Evolutionary conservation across 1,284 basidiomycete species (phyloP).

Genomic region (Vanrija sp.): DNA sequence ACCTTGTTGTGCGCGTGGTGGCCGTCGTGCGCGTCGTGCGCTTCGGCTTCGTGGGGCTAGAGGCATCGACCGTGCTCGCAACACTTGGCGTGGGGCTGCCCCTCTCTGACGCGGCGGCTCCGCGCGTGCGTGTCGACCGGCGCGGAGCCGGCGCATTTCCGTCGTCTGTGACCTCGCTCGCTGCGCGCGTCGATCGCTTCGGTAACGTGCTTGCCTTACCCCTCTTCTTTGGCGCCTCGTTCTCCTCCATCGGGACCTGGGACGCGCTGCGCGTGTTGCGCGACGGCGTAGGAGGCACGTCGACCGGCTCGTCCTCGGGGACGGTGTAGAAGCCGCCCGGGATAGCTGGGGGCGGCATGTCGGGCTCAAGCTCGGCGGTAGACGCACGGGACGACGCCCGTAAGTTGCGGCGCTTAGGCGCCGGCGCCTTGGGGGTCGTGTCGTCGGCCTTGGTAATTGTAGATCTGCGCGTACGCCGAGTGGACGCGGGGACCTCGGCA

Average conservation of each 20-base stretch:
- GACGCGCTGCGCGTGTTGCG: conserved; percentile 33
- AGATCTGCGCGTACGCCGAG: conserved; percentile 2
- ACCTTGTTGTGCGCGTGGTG: conserved; percentile 26
- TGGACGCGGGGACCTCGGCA: not conserved
- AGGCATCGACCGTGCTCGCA: conserved; percentile 10
- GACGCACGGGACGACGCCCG: conserved; percentile 9
- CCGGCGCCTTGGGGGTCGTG: not conserved
- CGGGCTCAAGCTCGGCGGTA: conserved; percentile 8
- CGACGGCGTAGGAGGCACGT: conserved; percentile 1
- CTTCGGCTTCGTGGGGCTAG: not conserved
- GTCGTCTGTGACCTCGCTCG: conserved; percentile 23
- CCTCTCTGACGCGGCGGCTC: conserved; percentile 18
- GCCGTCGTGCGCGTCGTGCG: conserved; percentile 3
- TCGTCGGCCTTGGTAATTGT: not conserved
- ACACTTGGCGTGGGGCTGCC: conserved; percentile 42
- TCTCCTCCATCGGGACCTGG: conserved; percentile 27
- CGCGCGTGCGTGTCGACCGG: conserved; percentile 23
- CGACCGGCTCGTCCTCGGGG: not conserved
- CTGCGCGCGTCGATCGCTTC: conserved; percentile 10
- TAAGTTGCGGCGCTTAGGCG: not conserved
- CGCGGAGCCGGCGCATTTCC: conserved; percentile 10
- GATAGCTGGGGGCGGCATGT: conserved; percentile 8
- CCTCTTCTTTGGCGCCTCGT: conserved; percentile 12
- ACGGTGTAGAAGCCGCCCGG: conserved; percentile 3
- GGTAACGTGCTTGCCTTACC: conserved; percentile 3